Evolutionary conservation across 1,284 basidiomycete species (phyloP), one percentile per base, ranked within the genome.

Genomic region (Termitomyces sp.): DNA sequence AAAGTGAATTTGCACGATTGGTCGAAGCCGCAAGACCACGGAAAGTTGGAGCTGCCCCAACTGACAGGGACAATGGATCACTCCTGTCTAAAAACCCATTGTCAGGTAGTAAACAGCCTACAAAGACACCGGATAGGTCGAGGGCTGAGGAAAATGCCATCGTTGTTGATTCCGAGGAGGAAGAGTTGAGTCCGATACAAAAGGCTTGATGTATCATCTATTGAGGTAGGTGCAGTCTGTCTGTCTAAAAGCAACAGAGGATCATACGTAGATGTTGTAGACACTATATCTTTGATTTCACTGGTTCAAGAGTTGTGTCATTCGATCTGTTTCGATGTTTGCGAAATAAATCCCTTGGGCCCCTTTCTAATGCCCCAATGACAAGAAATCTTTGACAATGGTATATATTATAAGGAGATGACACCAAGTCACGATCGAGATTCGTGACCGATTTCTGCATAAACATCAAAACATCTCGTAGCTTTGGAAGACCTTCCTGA

Each of bases 1-100:
- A 73, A 58, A 63, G 65, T 5, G 71, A 77, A 56, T 81, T 81
- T 58, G 70, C 68, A 33, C 66, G 65, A 50, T 69, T 81, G 5
- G 64, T 78, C 4, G 70, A 71, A 43, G 69, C 67, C 1, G 78
- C 78, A 38, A 52, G 53, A 45, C 50, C 50, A 34, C 66, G 73
- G 39, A 62, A 55, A 28, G 53, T 19, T n/a, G 24, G 24, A 19
- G 38, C 49, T n/a, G 36, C 41, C 13, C 50, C 46, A 21, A 40
- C 40, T 21, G 30, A 21, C 17, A 44, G 3, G n/a, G 34, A 31
- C n/a, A 49, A 59, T 50, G 52, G 52, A 46, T 17, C 30, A 38
- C 31, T 49, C 40, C n/a, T 49, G 7, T 24, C 54, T 12, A 36
- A 42, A 38, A 28, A 33, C 15, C 8, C 45, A 19, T 31, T 21